Conservation (phyloP, 73 alveolate species). For the Paramecium sonneborni region DNA sequence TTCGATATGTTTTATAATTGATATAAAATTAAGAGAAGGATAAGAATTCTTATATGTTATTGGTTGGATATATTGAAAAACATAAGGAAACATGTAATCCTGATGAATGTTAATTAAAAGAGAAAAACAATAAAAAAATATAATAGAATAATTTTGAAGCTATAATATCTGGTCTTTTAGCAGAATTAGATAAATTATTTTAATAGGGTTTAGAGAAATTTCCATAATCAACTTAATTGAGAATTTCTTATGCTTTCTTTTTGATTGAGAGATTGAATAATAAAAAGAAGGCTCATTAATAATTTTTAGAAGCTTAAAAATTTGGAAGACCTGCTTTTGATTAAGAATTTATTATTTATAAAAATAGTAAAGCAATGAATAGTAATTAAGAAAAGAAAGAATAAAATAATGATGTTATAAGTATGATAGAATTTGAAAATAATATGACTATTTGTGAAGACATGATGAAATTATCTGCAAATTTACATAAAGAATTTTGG, state of each 20-base stretch:
- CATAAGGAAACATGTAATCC: constrained; percentile 89
- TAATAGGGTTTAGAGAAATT: constrained; percentile 84
- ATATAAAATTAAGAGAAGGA: constrained; percentile 73
- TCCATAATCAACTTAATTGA: constrained; percentile 84
- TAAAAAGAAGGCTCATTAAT: constrained; percentile 18
- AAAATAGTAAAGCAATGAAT: not conserved
- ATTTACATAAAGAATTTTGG: constrained; percentile 62
- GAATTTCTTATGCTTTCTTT: constrained; percentile 91
- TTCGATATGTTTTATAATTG: constrained; percentile 83
- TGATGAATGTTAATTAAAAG: constrained; percentile 83
- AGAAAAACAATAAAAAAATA: constrained; percentile 57
- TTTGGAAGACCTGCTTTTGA: constrained; percentile 35
- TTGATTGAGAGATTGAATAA: constrained; percentile 86
- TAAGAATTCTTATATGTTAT: constrained; percentile 84
- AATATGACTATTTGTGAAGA: constrained; percentile 46
- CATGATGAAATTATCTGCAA: constrained; percentile 56
- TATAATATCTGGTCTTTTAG: constrained; percentile 2
- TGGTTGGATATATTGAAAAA: constrained; percentile 88
- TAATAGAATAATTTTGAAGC: not conserved
- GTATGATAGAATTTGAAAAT: constrained; percentile 31
- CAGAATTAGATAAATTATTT: constrained; percentile 86
- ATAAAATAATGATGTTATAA: constrained; percentile 43
- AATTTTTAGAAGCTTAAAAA: not conserved
- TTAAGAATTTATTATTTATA: constrained; percentile 51
- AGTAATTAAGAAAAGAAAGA: constrained; percentile 12